Percentiles rank a stretch among this genome's conserved stretches.
phyloP scores from a whole-genome alignment of 768 basidiomycete species.

The Pholiota microspora region DNA sequence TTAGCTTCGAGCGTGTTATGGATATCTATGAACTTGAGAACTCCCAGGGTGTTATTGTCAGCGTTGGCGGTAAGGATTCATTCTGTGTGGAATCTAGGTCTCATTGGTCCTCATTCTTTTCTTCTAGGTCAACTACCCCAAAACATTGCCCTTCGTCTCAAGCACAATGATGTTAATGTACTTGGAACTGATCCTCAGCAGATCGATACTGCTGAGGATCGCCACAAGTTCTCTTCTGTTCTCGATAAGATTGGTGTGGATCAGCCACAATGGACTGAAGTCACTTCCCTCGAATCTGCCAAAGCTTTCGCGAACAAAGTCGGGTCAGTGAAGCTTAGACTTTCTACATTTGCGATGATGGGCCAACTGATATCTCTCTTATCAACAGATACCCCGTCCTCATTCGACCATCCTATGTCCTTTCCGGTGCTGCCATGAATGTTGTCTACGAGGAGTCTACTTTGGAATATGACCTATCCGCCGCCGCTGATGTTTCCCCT shows the following conservation, averaged over 20 bases:
- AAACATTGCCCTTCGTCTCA: slow-evolving; percentile 96
- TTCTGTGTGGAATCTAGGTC: neutral
- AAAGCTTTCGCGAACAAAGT: slow-evolving; percentile 89
- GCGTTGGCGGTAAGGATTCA: slow-evolving; percentile 80
- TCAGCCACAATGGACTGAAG: slow-evolving; percentile 96
- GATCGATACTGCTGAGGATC: slow-evolving; percentile 97
- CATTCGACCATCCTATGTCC: slow-evolving; percentile 96
- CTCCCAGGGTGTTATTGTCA: slow-evolving; percentile 92
- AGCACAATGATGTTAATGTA: slow-evolving; percentile 87
- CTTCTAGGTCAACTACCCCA: slow-evolving; percentile 90
- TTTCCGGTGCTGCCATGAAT: slow-evolving; percentile 99
- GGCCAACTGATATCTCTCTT: slow-evolving; percentile 6
- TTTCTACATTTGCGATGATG: neutral
- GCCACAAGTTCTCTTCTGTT: slow-evolving; percentile 98
- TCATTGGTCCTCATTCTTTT: neutral
- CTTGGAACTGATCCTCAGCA: slow-evolving; percentile 93
- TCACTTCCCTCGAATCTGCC: slow-evolving; percentile 82
- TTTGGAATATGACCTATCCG: slow-evolving; percentile 93
- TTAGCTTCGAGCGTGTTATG: slow-evolving; percentile 98
- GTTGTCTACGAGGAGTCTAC: slow-evolving; percentile 91
- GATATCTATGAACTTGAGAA: slow-evolving; percentile 98
- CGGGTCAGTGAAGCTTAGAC: slow-evolving; percentile 42
- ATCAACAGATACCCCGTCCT: slow-evolving; percentile 85
- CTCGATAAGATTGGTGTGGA: slow-evolving; percentile 94
- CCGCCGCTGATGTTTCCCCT: slow-evolving; percentile 93